Percentiles rank a stretch among this genome's conserved stretches.
Conservation (phyloP, 2,329 filamentous ascomycete species). For the Colletotrichum sp. region DNA sequence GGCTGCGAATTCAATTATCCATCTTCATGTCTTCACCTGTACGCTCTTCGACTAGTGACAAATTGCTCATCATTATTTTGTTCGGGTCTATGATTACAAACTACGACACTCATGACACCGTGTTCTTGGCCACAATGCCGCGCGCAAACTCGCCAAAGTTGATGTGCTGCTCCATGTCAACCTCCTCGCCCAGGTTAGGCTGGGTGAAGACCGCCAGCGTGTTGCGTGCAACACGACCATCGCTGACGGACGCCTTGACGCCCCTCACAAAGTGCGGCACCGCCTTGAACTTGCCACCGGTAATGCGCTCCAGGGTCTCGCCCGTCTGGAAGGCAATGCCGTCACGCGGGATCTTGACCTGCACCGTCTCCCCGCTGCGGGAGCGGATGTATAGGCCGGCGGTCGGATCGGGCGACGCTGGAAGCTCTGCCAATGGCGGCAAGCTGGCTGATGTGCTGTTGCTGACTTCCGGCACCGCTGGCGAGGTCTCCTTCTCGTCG, state of each 20-base stretch:
- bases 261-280: slow-evolving; percentile 96
- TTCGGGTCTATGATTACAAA: neutral
- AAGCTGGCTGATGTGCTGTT: slow-evolving; percentile 33
- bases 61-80: neutral
- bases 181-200: slow-evolving; percentile 84
- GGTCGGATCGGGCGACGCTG: slow-evolving; percentile 77
- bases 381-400: slow-evolving; percentile 96
- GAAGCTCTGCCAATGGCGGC: slow-evolving; percentile 71
- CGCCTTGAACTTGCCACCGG: slow-evolving; percentile 87
- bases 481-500: slow-evolving; percentile 66
- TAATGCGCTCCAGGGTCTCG: slow-evolving; percentile 89
- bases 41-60: neutral
- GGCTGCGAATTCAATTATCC: neutral
- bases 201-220: slow-evolving; percentile 97
- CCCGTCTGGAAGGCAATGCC: slow-evolving; percentile 97
- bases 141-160: slow-evolving; percentile 80
- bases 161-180: slow-evolving; percentile 70
- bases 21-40: neutral
- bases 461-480: slow-evolving; percentile 35
- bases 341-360: slow-evolving; percentile 89
- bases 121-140: slow-evolving; percentile 65
- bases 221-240: slow-evolving; percentile 72
- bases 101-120: slow-evolving; percentile 40
- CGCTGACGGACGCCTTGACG: slow-evolving; percentile 59
- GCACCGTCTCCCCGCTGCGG: slow-evolving; percentile 80